Percentiles rank a stretch among this genome's conserved stretches.
Conservation (phyloP, 2,329 filamentous ascomycete genomes). For the Diaporthe humulicola region DNA sequence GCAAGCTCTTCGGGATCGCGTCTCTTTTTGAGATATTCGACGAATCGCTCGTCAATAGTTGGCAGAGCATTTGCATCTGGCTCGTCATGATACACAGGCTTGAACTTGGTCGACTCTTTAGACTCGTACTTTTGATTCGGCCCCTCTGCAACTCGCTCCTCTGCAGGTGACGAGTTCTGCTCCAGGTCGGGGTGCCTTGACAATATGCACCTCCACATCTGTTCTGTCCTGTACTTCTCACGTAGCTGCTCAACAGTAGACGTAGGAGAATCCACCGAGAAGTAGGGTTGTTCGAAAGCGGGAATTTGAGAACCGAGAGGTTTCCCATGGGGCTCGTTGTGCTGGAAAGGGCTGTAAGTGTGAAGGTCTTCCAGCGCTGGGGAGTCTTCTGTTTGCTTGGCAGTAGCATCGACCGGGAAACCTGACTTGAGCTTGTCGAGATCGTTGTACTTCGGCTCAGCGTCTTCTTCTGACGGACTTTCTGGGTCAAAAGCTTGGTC, state of each 20-base stretch:
- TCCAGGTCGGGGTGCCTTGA: conserved; percentile 44
- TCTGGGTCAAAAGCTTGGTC: neutral
- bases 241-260: conserved; percentile 20
- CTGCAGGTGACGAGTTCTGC: conserved; percentile 27
- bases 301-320: conserved; percentile 47
- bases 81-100: conserved; percentile 6
- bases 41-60: neutral
- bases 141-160: neutral
- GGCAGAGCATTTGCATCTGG: conserved; percentile 16
- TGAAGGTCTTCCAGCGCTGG: conserved; percentile 57
- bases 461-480: conserved; percentile 41
- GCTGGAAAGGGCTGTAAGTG: conserved; percentile 46
- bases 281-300: conserved; percentile 12
- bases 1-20: conserved; percentile 54
- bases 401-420: neutral
- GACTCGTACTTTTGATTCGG: neutral
- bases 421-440: conserved; percentile 55
- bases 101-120: neutral
- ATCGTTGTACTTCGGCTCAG: conserved; percentile 55
- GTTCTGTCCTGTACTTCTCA: conserved; percentile 32
- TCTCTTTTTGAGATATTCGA: conserved; percentile 39
- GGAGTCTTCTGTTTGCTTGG: neutral
- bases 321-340: conserved; percentile 26
- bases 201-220: conserved; percentile 43
- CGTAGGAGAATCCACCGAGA: conserved; percentile 26